Base-by-base conservation (phyloP, 768 basidiomycete species). In the Agaricus sinodeliciosus region DNA sequence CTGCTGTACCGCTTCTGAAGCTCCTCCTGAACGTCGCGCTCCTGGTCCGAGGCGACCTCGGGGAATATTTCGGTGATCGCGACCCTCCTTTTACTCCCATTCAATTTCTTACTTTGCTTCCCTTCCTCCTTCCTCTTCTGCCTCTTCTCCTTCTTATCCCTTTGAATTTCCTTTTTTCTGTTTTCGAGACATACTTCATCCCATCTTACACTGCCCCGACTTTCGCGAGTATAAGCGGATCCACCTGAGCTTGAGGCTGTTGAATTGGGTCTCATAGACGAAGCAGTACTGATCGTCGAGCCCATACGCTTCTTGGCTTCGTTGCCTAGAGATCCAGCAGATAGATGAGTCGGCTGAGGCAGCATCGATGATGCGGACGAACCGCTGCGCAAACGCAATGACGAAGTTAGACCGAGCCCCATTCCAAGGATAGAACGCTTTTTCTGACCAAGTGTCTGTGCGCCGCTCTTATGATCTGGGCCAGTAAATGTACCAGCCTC, bases 21-120 rank as follows among this genome's bases (percentile, higher is more conserved):
- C 31, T 54, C 52, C 34, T 48, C 36, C 18, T 41, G 31, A 25
- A 55, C 40, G 51, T 51, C 53, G 26, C 57, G 56, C 5, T 51
- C 58, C 56, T 58, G 37, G 16, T 41, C 41, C 13, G 45, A 42
- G 6, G 54, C 59, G 18, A 67, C 60, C 18, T 76, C 75, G 0
- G 82, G 79, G 68, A 89, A 89, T 39, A 90, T 71, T 28, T 81
- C 78, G 9, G 70, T 67, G 27, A 89, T 60, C 0, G 80, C 71
- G 7, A 76, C 79, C 55, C 84, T 69, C 59, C 70, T 73, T 57
- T 80, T 69, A 18, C 73, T 78, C 56, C 85, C 85, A 6, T 69
- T 68, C 3, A 67, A 72, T 39, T 71, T 67, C 46, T 72, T 70
- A 51, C 76, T 79, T 61, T 76, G 77, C 27, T 71, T 46, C 68